phyloP scores from a whole-genome alignment of 1,284 basidiomycete genomes.

The Abortiporus biennis region DNA sequence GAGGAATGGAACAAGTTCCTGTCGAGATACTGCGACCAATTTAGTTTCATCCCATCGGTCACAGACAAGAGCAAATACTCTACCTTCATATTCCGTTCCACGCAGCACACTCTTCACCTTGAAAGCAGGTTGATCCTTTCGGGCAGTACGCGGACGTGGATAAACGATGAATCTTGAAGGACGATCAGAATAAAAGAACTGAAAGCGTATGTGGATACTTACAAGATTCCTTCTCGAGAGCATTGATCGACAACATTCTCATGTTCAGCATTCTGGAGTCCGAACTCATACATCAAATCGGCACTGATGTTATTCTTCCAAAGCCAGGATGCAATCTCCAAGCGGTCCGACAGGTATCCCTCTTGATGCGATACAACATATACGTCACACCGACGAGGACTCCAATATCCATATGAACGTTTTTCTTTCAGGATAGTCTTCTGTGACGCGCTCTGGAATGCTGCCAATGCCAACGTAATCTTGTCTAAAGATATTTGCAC shows the following conservation, averaged over 20 bases:
- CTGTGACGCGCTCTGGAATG: constrained; percentile 67
- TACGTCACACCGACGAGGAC: constrained; percentile 80
- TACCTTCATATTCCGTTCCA: constrained; percentile 69
- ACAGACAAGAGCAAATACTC: not conserved
- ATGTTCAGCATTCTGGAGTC: constrained; percentile 50
- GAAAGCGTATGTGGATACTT: constrained; percentile 21
- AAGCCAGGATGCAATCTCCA: constrained; percentile 72
- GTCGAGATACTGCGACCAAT: constrained; percentile 42
- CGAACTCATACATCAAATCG: constrained; percentile 82
- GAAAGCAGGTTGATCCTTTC: constrained; percentile 63
- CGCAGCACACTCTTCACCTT: constrained; percentile 76
- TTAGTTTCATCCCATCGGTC: too few relatives aligned
- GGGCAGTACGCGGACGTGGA: constrained; percentile 50
- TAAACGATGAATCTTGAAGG: constrained; percentile 61
- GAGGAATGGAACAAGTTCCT: constrained; percentile 68
- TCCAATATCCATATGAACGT: constrained; percentile 83
- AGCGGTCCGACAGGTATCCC: constrained; percentile 68
- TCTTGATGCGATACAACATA: constrained; percentile 78
- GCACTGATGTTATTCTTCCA: constrained; percentile 83
- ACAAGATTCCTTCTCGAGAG: constrained; percentile 75
- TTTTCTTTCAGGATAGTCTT: constrained; percentile 70
- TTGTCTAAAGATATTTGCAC: constrained; percentile 79
- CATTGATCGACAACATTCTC: constrained; percentile 65
- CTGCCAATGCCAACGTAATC: constrained; percentile 66
- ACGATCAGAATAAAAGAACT: constrained; percentile 7